Conservation (phyloP, 306 rosid species). For the Acacia melanoxylon region DNA sequence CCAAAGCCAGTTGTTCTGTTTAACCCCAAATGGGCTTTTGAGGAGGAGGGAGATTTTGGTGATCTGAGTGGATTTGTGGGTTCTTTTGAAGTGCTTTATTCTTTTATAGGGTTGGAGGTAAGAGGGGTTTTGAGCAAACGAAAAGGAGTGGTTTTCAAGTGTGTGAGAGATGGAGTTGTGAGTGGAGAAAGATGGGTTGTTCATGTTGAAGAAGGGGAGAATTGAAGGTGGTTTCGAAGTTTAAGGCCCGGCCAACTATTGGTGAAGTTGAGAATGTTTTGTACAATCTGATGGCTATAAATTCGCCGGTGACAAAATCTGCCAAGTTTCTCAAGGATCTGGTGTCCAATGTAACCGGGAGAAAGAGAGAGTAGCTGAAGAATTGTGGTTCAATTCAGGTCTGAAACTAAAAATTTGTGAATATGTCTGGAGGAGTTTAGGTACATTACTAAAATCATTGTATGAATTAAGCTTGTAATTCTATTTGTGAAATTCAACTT, state of each 20-base stretch:
- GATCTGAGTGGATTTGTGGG: conserved; percentile 61
- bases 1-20: conserved; percentile 85
- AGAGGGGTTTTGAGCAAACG: conserved; percentile 70
- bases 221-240: conserved; percentile 57
- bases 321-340: conserved; percentile 77
- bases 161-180: conserved; percentile 81
- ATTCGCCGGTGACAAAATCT: conserved; percentile 85
- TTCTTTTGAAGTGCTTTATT: conserved; percentile 86
- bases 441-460: conserved; percentile 20
- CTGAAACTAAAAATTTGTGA: conserved; percentile 29
- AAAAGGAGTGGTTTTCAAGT: conserved; percentile 78
- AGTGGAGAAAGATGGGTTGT: conserved; percentile 80
- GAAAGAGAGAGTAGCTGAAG: conserved; percentile 46
- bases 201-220: conserved; percentile 85
- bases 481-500: conserved; percentile 33
- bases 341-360: conserved; percentile 85
- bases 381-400: conserved; percentile 13
- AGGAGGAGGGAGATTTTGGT: conserved; percentile 69
- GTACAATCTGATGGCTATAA: conserved; percentile 88
- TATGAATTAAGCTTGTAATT: conserved; percentile 20
- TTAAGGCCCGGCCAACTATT: conserved; percentile 66
- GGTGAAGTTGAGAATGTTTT: conserved; percentile 82
- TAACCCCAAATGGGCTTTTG: conserved; percentile 81
- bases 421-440: conserved; percentile 34
- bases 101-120: conserved; percentile 87